Evolutionary conservation across 257 asterid species (phyloP).

Genomic region (Euphrasia confusa): DNA sequence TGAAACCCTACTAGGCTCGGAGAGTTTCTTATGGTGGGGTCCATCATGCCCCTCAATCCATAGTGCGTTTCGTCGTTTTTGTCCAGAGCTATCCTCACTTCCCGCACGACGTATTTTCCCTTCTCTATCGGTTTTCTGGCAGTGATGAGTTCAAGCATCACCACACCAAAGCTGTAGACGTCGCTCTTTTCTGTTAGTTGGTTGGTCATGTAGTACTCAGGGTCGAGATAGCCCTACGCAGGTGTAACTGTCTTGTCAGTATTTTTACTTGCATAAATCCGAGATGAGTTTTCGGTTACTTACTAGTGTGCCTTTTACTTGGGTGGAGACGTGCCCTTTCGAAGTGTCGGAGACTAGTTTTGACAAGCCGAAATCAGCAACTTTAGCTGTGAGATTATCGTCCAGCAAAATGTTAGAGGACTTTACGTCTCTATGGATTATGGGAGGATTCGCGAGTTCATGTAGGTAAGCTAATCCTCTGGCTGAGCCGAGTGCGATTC

Average conservation of each 20-base stretch:
- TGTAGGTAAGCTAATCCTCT: slow-evolving; percentile 91
- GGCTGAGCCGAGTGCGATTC: slow-evolving; percentile 81
- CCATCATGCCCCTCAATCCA: slow-evolving; percentile 62
- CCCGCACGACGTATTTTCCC: slow-evolving; percentile 83
- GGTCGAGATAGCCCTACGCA: slow-evolving; percentile 83
- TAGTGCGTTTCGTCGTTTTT: slow-evolving; percentile 51
- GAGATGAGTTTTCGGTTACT: not conserved
- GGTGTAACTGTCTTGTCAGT: not conserved
- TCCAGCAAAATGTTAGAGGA: slow-evolving; percentile 80
- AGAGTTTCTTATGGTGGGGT: slow-evolving; percentile 50
- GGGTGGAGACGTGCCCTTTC: slow-evolving; percentile 89
- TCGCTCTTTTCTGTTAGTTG: slow-evolving; percentile 89
- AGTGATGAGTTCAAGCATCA: slow-evolving; percentile 85
- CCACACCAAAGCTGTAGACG: slow-evolving; percentile 90
- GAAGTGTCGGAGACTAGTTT: slow-evolving; percentile 77
- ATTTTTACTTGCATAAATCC: not conserved
- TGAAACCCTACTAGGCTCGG: slow-evolving; percentile 49
- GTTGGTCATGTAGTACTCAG: slow-evolving; percentile 95
- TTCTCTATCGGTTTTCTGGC: slow-evolving; percentile 82
- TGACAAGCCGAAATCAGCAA: slow-evolving; percentile 91
- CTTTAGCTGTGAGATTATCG: slow-evolving; percentile 82
- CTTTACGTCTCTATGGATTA: slow-evolving; percentile 84
- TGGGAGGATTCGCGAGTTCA: slow-evolving; percentile 92
- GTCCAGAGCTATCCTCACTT: slow-evolving; percentile 47
- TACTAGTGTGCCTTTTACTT: slow-evolving; percentile 95